phyloP scores from a whole-genome alignment of 192 early-diverging fungal species.

The Coemansia sp. region DNA sequence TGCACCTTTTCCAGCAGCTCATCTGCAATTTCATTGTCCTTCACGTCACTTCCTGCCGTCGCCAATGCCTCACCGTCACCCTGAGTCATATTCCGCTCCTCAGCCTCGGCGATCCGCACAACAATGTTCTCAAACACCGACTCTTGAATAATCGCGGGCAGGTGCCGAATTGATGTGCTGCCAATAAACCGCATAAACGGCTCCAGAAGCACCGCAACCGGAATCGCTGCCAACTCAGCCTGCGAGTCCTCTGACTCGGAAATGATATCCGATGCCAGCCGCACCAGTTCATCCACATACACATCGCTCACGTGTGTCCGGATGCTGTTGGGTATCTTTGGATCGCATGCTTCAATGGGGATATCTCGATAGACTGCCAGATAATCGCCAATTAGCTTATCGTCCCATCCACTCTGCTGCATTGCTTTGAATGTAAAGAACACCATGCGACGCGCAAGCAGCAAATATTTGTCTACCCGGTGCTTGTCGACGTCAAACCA shows the following conservation, averaged over 20 bases:
- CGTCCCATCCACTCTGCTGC: conserved; percentile 40
- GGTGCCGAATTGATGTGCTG: conserved; percentile 31
- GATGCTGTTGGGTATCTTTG: conserved; percentile 41
- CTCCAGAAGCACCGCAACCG: conserved; percentile 43
- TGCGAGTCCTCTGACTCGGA: conserved; percentile 10
- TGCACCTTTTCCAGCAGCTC: conserved; percentile 38
- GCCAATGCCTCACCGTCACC: conserved; percentile 1
- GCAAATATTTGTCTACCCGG: conserved; percentile 50
- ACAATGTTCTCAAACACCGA: conserved; percentile 49
- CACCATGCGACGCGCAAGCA: conserved; percentile 48
- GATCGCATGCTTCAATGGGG: conserved; percentile 30
- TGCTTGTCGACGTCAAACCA: conserved; percentile 55
- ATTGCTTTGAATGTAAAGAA: conserved; percentile 41
- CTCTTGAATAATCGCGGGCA: conserved; percentile 39
- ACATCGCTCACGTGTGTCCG: conserved; percentile 46
- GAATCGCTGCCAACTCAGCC: conserved; percentile 20
- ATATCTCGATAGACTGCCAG: conserved; percentile 25
- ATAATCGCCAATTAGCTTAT: conserved; percentile 25
- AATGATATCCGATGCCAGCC: conserved; percentile 22
- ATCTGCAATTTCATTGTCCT: conserved; percentile 35
- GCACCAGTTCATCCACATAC: conserved; percentile 47
- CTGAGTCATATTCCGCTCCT: conserved; percentile 22
- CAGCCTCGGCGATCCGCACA: conserved; percentile 51
- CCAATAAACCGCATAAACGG: conserved; percentile 49
- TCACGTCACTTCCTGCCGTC: not conserved